Evolutionary conservation across 225 moss, liverwort and hornwort species (phyloP).

Genomic region (Takakia lepidozioides): DNA sequence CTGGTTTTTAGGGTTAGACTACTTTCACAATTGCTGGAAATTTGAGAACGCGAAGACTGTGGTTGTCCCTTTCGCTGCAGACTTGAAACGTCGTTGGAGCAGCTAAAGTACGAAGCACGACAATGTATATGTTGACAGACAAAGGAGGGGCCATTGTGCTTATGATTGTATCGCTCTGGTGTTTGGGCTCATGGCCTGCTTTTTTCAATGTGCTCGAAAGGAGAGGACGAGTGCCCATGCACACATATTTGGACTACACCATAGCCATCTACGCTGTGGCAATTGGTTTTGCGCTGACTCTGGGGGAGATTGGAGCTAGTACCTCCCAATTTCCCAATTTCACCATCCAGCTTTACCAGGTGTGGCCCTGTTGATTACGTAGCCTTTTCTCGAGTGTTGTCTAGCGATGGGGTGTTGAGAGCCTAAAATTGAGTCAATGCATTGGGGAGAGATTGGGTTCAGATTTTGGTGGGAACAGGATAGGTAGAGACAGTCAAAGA

Average conservation of each 20-base stretch:
- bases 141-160: conserved; percentile 58
- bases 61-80: too few species aligned
- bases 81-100: too few species aligned
- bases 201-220: conserved; percentile 69
- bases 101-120: too few species aligned
- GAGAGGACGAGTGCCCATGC: conserved; percentile 63
- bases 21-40: too few species aligned
- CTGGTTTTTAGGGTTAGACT: too few species aligned
- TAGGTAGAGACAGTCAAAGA: too few species aligned
- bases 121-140: conserved; percentile 51
- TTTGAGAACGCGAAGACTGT: too few species aligned
- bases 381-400: not conserved
- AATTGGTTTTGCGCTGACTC: conserved; percentile 45
- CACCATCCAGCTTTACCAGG: conserved; percentile 45
- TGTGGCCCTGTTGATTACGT: conserved; percentile 6
- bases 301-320: conserved; percentile 52
- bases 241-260: conserved; percentile 74
- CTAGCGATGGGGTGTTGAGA: not conserved
- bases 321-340: conserved; percentile 46
- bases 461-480: too few species aligned
- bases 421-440: too few species aligned
- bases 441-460: too few species aligned
- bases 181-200: conserved; percentile 82
- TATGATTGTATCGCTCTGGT: conserved; percentile 71
- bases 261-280: conserved; percentile 45